phyloP scores from a whole-genome alignment of 176 grass and related monocot genomes.

The Neostapfia colusana region DNA sequence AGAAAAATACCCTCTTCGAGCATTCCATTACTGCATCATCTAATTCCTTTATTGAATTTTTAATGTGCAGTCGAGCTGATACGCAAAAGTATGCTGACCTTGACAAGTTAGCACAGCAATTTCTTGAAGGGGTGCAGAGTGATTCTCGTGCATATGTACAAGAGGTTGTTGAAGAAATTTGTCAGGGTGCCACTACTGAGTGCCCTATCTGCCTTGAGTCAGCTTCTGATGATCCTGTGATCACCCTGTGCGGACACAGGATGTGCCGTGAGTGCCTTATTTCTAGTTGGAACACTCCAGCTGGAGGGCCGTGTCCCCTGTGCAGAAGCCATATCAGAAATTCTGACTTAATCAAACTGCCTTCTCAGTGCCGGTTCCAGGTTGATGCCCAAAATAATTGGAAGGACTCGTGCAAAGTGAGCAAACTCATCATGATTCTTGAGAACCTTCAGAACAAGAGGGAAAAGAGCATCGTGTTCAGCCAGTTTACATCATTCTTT shows the following conservation, averaged over 20 bases:
- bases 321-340: conserved; percentile 55
- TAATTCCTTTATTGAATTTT: conserved; percentile 34
- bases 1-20: neutral
- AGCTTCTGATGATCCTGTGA: conserved; percentile 82
- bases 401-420: conserved; percentile 89
- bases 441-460: conserved; percentile 45
- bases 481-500: conserved; percentile 90
- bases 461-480: conserved; percentile 97
- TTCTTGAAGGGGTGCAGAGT: conserved; percentile 57
- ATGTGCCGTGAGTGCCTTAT: conserved; percentile 89
- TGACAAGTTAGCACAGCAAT: conserved; percentile 58
- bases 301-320: conserved; percentile 66
- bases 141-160: conserved; percentile 60
- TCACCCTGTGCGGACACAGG: conserved; percentile 70
- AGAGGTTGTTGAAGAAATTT: conserved; percentile 80
- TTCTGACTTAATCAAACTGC: conserved; percentile 68
- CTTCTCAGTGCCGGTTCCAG: conserved; percentile 53
- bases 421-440: conserved; percentile 56
- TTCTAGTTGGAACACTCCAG: conserved; percentile 56
- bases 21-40: neutral
- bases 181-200: conserved; percentile 57
- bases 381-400: conserved; percentile 74
- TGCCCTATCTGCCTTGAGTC: conserved; percentile 94
- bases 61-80: conserved; percentile 59
- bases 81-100: conserved; percentile 62